These are phyloP conservation scores for Cladosporium sp. DNA, from an alignment of 2,329 filamentous ascomycete species.

Conservation along the genomic window DNA sequence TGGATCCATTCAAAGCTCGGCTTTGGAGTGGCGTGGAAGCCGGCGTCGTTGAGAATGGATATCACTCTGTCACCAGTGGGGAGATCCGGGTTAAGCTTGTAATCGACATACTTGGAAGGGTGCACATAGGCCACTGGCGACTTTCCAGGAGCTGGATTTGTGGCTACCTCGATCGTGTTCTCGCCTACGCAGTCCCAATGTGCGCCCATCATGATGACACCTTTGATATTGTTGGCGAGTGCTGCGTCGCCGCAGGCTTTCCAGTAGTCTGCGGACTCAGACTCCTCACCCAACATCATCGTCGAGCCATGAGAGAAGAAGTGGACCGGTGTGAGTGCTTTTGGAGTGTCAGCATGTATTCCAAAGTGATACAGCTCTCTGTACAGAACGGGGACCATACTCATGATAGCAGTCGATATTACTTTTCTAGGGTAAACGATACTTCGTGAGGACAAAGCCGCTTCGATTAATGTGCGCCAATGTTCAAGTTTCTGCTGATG, in stretches of 20 bases:
- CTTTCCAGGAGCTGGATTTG: constrained; percentile 57
- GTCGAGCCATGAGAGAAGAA: constrained; percentile 69
- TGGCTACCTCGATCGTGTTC: constrained; percentile 54
- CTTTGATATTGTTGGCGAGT: constrained; percentile 55
- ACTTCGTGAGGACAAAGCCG: too few relatives aligned
- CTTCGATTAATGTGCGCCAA: too few relatives aligned
- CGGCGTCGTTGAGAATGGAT: constrained; percentile 45
- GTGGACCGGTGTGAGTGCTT: constrained; percentile 51
- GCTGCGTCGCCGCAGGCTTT: constrained; percentile 62
- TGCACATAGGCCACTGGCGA: constrained; percentile 64
- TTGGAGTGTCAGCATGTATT: too few relatives aligned
- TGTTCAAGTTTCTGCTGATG: too few relatives aligned
- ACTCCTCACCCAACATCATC: constrained; percentile 67
- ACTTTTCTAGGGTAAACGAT: too few relatives aligned
- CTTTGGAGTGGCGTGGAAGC: constrained; percentile 53
- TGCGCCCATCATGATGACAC: constrained; percentile 59
- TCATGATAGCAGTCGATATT: too few relatives aligned
- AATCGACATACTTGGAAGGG: constrained; percentile 60
- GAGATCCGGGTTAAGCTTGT: constrained; percentile 59
- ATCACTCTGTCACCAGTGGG: constrained; percentile 49
- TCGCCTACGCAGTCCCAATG: constrained; percentile 61
- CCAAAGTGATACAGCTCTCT: too few relatives aligned
- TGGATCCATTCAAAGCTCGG: constrained; percentile 66
- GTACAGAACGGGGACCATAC: too few relatives aligned
- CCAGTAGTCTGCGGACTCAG: constrained; percentile 60